Conservation (phyloP, 1,284 basidiomycete genomes). For the Moesziomyces sp. region DNA sequence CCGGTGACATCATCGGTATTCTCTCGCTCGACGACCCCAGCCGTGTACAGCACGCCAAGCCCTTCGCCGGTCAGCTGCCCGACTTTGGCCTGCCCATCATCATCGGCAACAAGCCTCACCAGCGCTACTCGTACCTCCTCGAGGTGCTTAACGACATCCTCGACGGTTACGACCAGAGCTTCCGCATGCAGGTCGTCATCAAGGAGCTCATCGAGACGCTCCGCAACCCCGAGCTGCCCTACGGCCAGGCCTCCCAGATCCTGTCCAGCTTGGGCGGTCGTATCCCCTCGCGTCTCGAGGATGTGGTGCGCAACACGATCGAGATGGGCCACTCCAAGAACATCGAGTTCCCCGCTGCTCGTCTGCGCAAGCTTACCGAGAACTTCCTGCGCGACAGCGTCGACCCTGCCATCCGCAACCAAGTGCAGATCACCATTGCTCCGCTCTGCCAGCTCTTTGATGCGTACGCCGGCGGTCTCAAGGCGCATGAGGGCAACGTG, state of each 20-base stretch:
- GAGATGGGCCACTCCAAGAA: conserved; percentile 80
- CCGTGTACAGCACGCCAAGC: conserved; percentile 97
- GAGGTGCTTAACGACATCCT: conserved; percentile 85
- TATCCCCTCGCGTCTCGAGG: conserved; percentile 82
- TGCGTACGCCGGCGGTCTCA: conserved; percentile 83
- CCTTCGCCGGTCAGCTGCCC: conserved; percentile 88
- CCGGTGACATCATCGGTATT: conserved; percentile 98
- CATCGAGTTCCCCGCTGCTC: conserved; percentile 82
- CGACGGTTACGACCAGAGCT: conserved; percentile 66
- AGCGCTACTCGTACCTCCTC: conserved; percentile 81
- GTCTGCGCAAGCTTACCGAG: conserved; percentile 85
- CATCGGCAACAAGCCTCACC: conserved; percentile 89
- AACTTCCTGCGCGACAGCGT: conserved; percentile 85
- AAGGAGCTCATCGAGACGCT: conserved; percentile 84
- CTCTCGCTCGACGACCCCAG: conserved; percentile 94
- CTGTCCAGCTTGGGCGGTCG: conserved; percentile 91
- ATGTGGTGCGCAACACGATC: conserved; percentile 81
- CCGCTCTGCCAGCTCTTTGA: conserved; percentile 83
- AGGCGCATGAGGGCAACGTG: conserved; percentile 83
- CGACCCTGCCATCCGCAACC: conserved; percentile 55
- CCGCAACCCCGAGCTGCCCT: conserved; percentile 87
- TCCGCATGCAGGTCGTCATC: conserved; percentile 76
- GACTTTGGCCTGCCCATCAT: conserved; percentile 78
- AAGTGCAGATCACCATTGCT: conserved; percentile 73
- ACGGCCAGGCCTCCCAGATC: conserved; percentile 84